A percentile compares a stretch with the other conserved stretches of the same genome.
These are phyloP conservation scores for Bolboschoenus planiculmis DNA, from an alignment of 176 grass and related monocot species.

Conservation along the genomic window DNA sequence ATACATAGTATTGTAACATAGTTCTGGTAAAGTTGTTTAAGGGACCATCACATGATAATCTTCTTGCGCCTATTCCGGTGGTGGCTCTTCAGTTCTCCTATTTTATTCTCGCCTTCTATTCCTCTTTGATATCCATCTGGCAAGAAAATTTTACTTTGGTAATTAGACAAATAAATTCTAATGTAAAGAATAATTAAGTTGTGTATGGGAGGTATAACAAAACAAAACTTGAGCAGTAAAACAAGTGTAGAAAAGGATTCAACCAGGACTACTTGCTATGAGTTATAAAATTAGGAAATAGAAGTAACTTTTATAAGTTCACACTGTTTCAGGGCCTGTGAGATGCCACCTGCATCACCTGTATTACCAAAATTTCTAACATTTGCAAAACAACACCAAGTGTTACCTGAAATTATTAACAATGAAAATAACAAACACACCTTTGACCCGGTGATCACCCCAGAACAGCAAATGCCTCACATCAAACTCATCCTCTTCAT, in stretches of 20 bases:
- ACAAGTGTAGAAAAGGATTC: background rate
- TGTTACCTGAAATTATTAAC: background rate
- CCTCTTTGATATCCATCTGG: slow-evolving; percentile 7
- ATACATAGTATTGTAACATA: background rate
- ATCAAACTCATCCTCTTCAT: slow-evolving; percentile 45
- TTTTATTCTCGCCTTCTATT: slow-evolving; percentile 4
- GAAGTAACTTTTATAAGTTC: background rate
- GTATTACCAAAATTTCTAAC: background rate
- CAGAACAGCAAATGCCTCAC: slow-evolving; percentile 30
- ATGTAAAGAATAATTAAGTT: background rate
- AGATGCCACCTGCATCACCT: background rate
- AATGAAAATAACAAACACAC: background rate
- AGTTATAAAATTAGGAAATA: background rate
- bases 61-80: slow-evolving; percentile 20
- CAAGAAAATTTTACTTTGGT: background rate
- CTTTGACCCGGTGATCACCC: slow-evolving; percentile 23
- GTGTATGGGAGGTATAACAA: background rate
- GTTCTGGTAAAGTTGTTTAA: background rate
- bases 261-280: background rate
- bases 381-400: background rate
- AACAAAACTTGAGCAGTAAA: background rate
- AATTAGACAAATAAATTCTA: background rate
- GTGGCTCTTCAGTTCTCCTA: slow-evolving; percentile 17
- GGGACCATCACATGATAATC: slow-evolving; percentile 15
- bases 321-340: background rate